Evolutionary conservation across 2,329 filamentous ascomycete species (phyloP).

Genomic region (Arthrinium phaeospermum): DNA sequence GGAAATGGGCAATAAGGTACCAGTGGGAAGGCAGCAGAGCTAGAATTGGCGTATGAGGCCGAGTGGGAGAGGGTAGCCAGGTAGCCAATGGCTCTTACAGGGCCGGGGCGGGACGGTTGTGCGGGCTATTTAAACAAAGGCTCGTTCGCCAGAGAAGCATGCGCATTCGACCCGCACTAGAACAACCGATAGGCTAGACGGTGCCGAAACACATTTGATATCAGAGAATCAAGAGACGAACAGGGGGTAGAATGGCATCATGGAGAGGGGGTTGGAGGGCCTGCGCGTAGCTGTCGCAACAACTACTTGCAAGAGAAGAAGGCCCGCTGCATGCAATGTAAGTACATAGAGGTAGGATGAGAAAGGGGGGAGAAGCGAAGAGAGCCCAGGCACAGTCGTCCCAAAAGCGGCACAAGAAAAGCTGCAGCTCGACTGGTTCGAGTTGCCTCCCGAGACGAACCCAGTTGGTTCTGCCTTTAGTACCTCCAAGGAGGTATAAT

Average conservation of each 20-base stretch:
- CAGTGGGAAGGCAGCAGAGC: background rate
- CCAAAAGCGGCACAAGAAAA: slow-evolving; percentile 16
- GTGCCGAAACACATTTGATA: slow-evolving; percentile 28
- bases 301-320: background rate
- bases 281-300: slow-evolving; percentile 4
- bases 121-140: slow-evolving; percentile 6
- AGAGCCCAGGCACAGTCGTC: background rate
- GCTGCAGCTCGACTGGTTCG: slow-evolving; percentile 1
- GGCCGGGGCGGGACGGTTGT: background rate
- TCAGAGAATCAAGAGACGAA: slow-evolving; percentile 29
- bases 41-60: background rate
- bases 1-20: slow-evolving; percentile 13
- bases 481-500: background rate
- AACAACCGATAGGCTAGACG: slow-evolving; percentile 39
- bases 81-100: background rate
- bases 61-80: background rate
- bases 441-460: background rate
- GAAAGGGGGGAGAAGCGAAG: background rate
- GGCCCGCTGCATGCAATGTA: background rate
- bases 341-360: background rate
- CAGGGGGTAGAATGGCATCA: slow-evolving; percentile 19
- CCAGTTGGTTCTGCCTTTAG: background rate
- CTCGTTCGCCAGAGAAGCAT: slow-evolving; percentile 16
- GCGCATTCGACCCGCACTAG: slow-evolving; percentile 30
- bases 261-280: background rate